Evolutionary conservation across 1,284 basidiomycete genomes (phyloP), one percentile per base, ranked within the genome.

Genomic region (Tilletia setariae): DNA sequence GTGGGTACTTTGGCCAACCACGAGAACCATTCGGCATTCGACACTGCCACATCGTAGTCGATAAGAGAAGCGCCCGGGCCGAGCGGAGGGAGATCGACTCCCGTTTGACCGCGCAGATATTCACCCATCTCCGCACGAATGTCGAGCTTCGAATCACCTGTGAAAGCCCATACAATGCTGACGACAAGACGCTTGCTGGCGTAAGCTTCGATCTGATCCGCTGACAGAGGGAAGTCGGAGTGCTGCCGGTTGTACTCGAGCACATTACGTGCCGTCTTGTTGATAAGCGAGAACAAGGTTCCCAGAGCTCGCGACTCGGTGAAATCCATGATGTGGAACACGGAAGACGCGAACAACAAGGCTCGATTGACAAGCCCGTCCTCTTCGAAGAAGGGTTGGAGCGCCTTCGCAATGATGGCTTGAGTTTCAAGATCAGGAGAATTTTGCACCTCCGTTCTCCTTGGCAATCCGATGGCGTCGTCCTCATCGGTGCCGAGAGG

Each of bases 321-420:
- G 85, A 97, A 98, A 83, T 97, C 94, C 96, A 99, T 98, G 84
- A 98, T 98, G 79, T 99, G 96, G 76, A 94, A 91, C 61, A 93
- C 89, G 19, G 88, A 87, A 68, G 88, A 88, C 0, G 94, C 93
- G 75, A 90, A 92, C 35, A 87, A 86, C 46, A 98, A 86, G 0
- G 94, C 92, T 11, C 87, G 85, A 70, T 87, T 87, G 68, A 98
- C 90, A 16, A 99, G 86, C 63, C 89, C 91, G 2, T 89, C 87
- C 4, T 76, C 73, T 2, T 86, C 87, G 81, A 98, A 96, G 85
- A 76, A 72, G 23, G 75, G 72, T 42, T 67, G 70, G 47, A 82
- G 16, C 1, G 76, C 78, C 43, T 79, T 83, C 13, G 90, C 91
- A 63, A 98, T 88, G 74, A 90, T 87, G 77, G 89, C 88, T 83